Percentiles rank a stretch among this genome's conserved stretches.
Conservation (phyloP, 164 flowering plant species). For the Dillenia turbinata region DNA sequence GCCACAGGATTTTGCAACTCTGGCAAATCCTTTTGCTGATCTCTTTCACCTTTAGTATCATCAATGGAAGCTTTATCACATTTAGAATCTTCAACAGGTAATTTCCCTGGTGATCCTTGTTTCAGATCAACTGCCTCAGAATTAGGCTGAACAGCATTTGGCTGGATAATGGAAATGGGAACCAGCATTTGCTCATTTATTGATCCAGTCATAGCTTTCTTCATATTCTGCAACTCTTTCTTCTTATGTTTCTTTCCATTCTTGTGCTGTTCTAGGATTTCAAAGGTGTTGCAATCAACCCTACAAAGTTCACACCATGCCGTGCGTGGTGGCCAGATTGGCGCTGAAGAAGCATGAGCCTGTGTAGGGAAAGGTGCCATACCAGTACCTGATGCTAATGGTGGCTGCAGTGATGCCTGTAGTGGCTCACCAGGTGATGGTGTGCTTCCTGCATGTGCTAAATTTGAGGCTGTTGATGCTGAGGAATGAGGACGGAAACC, state of each 20-base stretch:
- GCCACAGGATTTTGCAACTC: slow-evolving; percentile 12
- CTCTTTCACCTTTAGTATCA: slow-evolving; percentile 11
- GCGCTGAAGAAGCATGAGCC: slow-evolving; percentile 9
- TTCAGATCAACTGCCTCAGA: slow-evolving; percentile 14
- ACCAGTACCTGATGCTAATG: slow-evolving; percentile 8
- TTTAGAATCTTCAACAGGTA: slow-evolving; percentile 8
- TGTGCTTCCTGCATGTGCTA: slow-evolving; percentile 11
- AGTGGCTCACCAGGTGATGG: slow-evolving; percentile 4
- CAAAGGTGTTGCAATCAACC: slow-evolving; percentile 54
- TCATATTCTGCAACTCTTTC: slow-evolving; percentile 29
- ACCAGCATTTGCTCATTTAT: neutral
- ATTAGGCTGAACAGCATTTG: slow-evolving; percentile 1
- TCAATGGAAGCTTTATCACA: slow-evolving; percentile 4
- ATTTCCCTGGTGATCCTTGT: slow-evolving; percentile 5
- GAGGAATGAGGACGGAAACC: slow-evolving; percentile 16
- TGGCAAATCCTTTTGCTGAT: slow-evolving; percentile 9
- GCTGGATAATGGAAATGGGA: neutral
- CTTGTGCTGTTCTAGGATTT: slow-evolving; percentile 55
- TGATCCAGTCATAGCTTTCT: slow-evolving; percentile 6
- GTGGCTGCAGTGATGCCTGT: neutral
- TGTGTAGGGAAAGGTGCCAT: slow-evolving; percentile 10
- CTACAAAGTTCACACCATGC: slow-evolving; percentile 66
- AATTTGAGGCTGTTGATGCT: slow-evolving; percentile 10
- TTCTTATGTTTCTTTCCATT: too few species aligned
- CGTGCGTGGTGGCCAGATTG: slow-evolving; percentile 19